Base-by-base conservation (phyloP, 495 filamentous ascomycete species). In the Recurvomyces mirabilis region DNA sequence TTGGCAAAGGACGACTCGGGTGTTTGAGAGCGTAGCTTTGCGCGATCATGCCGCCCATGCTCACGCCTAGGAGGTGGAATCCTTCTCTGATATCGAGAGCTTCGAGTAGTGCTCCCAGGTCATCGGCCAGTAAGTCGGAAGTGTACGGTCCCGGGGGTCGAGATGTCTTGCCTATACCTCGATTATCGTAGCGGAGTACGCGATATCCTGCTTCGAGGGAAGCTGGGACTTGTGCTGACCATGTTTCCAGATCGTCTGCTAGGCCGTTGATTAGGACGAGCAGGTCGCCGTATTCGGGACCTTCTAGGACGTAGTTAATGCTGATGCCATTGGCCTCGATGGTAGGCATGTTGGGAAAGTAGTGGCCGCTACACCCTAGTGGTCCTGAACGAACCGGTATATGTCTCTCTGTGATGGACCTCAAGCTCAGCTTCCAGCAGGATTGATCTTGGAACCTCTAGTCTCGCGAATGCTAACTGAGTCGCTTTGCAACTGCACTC, bases 41-140 rank as follows among this genome's bases (percentile, higher is more conserved):
- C 0, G 76, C 69, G 3, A 82, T 87, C 18, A 79, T 79, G 33
- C 83, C 84, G 50, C 84, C 84, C 60, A 87, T 77, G 21, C 72
- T 78, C 18, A 91, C 83, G 26, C 84, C 84, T 42, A 87, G 68
- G 5, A 86, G 46, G 24, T 53, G 50, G 39, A 48, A 53, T 1
- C n/a, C 14, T 1, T 34, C 21, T 4, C 32, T 31, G 12, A 49
- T 31, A n/a, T 53, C 34, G 9, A 49, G 23, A 3, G 20, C 32
- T 7, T 13, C 5, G 14, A 53, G 24, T 15, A 53, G 46, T 12
- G 38, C 46, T 23, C 36, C 45, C 4, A 53, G 23, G 29, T 53
- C 50, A 34, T 43, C 30, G 5, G 50, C 50, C 22, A 53, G 4
- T 10, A 49, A 7, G 21, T 43, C 46, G 15, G 29, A 25, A 1